Conservation (phyloP, 2,329 filamentous ascomycete genomes). For the Hortaea werneckii region DNA sequence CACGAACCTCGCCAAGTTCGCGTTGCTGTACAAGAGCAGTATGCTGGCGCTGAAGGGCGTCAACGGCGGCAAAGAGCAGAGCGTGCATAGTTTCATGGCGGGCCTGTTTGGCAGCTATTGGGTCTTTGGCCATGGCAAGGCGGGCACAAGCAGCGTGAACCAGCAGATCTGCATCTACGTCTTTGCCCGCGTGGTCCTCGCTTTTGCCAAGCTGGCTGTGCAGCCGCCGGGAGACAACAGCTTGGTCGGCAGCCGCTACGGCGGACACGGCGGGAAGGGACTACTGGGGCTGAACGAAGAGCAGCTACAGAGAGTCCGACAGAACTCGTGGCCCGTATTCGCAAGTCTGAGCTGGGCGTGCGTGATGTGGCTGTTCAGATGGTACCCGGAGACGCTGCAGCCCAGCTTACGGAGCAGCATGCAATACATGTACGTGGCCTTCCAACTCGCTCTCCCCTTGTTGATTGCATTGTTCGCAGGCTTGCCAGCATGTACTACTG, state of each 20-base stretch:
- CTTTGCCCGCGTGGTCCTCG: conserved; percentile 81
- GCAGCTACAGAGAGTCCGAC: conserved; percentile 29
- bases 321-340: conserved; percentile 86
- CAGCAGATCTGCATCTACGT: conserved; percentile 99
- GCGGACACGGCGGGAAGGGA: conserved; percentile 31
- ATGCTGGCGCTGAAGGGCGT: conserved; percentile 60
- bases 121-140: conserved; percentile 74
- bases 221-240: conserved; percentile 42
- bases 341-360: conserved; percentile 81
- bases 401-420: conserved; percentile 87
- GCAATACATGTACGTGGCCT: conserved; percentile 75
- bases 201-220: conserved; percentile 72
- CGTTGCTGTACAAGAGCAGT: conserved; percentile 75
- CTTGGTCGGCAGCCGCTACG: conserved; percentile 27
- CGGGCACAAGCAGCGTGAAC: conserved; percentile 59
- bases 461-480: neutral
- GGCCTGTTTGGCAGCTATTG: conserved; percentile 84
- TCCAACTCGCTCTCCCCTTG: conserved; percentile 1
- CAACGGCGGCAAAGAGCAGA: conserved; percentile 49
- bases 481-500: conserved; percentile 9
- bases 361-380: conserved; percentile 92
- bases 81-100: conserved; percentile 75
- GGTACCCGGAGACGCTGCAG: conserved; percentile 85
- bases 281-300: conserved; percentile 30
- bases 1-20: conserved; percentile 82